Percentiles rank a stretch among this genome's conserved stretches.
Conservation (phyloP, 306 rosid genomes). For the Cicer bijugum region DNA sequence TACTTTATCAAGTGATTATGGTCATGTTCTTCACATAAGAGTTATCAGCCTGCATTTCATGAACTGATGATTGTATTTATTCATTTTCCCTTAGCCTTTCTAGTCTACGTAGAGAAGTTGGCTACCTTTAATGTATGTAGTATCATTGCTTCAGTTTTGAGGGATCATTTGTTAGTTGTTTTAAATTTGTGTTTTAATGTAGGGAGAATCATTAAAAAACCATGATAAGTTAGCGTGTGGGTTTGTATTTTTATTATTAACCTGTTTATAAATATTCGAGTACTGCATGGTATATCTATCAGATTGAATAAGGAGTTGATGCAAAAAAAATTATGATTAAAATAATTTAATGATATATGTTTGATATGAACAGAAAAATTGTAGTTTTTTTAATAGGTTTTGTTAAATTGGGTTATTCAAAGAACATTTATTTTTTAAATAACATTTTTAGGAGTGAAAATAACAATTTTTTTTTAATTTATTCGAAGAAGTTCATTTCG, state of each 20-base stretch:
- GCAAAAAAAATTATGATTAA: no score
- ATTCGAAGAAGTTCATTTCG: no score
- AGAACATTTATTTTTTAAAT: no score
- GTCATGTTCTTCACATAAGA: conserved; percentile 30
- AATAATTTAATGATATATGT: no score
- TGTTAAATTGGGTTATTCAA: no score
- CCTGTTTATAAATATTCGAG: background rate
- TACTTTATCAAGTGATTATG: conserved; percentile 38
- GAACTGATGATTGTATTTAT: conserved; percentile 13
- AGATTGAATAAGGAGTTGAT: background rate
- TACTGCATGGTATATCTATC: background rate
- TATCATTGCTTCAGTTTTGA: conserved; percentile 31
- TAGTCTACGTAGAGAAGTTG: background rate
- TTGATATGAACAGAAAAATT: no score
- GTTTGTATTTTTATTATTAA: background rate
- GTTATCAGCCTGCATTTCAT: conserved; percentile 11
- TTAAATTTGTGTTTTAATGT: conserved; percentile 23
- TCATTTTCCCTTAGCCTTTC: conserved; percentile 9
- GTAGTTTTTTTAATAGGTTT: no score
- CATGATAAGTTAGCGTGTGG: background rate
- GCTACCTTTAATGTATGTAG: conserved; percentile 13
- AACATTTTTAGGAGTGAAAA: no score
- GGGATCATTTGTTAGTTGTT: conserved; percentile 28
- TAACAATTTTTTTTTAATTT: no score
- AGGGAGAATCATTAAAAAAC: background rate